These are phyloP conservation scores for Rhododendron ovatum DNA, from an alignment of 148 eudicot genomes.

Conservation along the genomic window DNA sequence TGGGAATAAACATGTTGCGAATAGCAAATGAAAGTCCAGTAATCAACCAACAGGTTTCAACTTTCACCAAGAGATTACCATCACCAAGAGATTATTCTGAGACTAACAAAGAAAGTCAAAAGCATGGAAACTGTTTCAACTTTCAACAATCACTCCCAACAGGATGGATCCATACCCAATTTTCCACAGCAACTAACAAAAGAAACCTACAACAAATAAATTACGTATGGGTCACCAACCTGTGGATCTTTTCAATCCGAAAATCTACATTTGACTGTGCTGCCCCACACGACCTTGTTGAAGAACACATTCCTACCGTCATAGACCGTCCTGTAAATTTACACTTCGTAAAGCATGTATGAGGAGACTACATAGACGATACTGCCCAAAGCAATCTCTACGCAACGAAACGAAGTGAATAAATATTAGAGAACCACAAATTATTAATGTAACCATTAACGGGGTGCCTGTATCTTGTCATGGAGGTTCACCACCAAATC, in stretches of 20 bases:
- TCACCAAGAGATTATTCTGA: not conserved
- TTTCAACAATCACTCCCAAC: not conserved
- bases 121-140: not conserved
- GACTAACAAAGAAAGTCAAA: not conserved
- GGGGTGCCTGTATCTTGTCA: slow-evolving; percentile 61
- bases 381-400: not conserved
- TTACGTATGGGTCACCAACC: not conserved
- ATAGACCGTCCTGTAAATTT: not conserved
- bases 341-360: not conserved
- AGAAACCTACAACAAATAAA: slow-evolving; percentile 1
- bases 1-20: not conserved
- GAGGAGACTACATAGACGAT: not conserved
- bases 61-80: not conserved
- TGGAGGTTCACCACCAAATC: slow-evolving; percentile 82
- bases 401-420: not conserved
- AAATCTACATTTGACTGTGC: not conserved
- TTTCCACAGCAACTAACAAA: not conserved
- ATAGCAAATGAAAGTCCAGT: not conserved
- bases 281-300: not conserved
- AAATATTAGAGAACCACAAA: not conserved
- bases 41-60: not conserved
- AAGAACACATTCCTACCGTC: not conserved
- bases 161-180: not conserved
- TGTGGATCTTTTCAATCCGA: not conserved
- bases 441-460: not conserved